Percentiles rank a stretch among this genome's conserved stretches.
Evolutionary conservation across 2,329 filamentous ascomycete species (phyloP).

Genomic region (Stemphylium lycopersici): DNA sequence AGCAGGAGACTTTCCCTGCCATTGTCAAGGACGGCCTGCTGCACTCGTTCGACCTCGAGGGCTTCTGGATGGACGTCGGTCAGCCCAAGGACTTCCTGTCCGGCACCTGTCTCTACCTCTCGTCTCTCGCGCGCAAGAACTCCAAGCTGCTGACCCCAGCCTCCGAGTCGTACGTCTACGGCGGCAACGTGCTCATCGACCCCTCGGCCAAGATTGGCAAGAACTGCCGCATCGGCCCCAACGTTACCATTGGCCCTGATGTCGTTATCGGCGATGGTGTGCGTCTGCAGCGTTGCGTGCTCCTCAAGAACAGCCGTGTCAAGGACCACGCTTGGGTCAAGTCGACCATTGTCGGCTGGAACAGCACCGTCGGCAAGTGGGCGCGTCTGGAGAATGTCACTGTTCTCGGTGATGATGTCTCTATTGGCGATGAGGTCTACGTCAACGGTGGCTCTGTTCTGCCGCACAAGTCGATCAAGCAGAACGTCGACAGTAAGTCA

Average conservation of each 20-base stretch:
- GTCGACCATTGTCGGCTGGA: slow-evolving; percentile 98
- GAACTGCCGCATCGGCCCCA: slow-evolving; percentile 97
- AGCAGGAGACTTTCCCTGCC: slow-evolving; percentile 97
- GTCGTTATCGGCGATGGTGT: slow-evolving; percentile 94
- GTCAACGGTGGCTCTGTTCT: slow-evolving; percentile 96
- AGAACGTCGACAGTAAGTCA: slow-evolving; percentile 76
- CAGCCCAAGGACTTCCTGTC: slow-evolving; percentile 98
- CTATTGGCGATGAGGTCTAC: slow-evolving; percentile 97
- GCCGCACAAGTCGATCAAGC: slow-evolving; percentile 98
- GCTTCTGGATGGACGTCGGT: slow-evolving; percentile 99
- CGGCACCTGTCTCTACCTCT: slow-evolving; percentile 94
- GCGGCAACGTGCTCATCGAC: slow-evolving; percentile 95
- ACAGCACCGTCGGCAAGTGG: slow-evolving; percentile 94
- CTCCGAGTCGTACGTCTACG: slow-evolving; percentile 80
- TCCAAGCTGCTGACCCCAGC: slow-evolving; percentile 80
- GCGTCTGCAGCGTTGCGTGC: slow-evolving; percentile 87
- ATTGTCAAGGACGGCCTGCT: slow-evolving; percentile 88
- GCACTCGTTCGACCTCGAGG: slow-evolving; percentile 94
- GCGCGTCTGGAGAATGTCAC: slow-evolving; percentile 96
- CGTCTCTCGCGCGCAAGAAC: slow-evolving; percentile 86
- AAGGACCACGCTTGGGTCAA: slow-evolving; percentile 99
- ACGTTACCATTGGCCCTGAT: slow-evolving; percentile 92
- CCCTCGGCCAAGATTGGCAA: slow-evolving; percentile 94
- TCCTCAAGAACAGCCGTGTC: slow-evolving; percentile 88
- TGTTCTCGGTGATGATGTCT: slow-evolving; percentile 97